Evolutionary conservation across 2,329 filamentous ascomycete genomes (phyloP).

Genomic region (Penicillium sclerotiorum): DNA sequence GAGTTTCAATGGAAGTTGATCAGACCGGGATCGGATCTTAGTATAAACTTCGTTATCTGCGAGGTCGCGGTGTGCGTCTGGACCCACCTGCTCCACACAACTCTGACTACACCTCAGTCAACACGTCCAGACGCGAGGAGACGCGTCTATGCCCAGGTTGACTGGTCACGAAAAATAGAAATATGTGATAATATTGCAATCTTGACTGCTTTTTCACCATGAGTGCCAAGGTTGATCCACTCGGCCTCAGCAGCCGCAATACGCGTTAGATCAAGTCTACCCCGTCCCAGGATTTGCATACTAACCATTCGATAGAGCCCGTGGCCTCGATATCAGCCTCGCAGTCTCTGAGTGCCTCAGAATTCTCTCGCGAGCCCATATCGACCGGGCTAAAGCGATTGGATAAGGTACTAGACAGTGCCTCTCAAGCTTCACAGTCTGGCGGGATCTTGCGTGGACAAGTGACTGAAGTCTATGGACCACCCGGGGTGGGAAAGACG

Average conservation of each 20-base stretch:
- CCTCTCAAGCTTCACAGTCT: conserved; percentile 8
- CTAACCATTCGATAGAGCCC: conserved; percentile 25
- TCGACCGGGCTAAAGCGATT: conserved; percentile 53
- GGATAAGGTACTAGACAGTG: conserved; percentile 40
- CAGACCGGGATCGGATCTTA: background rate
- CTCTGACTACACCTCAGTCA: conserved; percentile 2
- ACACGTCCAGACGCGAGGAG: too few species aligned
- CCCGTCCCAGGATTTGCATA: background rate
- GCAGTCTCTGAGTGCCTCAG: conserved; percentile 37
- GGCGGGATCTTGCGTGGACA: conserved; percentile 72
- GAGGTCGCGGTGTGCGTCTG: conserved; percentile 2
- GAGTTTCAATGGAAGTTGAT: background rate
- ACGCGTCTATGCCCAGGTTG: too few species aligned
- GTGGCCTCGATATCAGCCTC: conserved; percentile 40
- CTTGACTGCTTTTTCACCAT: conserved; percentile 6
- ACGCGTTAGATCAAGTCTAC: conserved; percentile 28
- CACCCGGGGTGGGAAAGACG: conserved; percentile 84
- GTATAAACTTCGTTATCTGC: background rate
- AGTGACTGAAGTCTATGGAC: conserved; percentile 85
- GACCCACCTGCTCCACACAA: conserved; percentile 7
- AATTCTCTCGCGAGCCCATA: conserved; percentile 23
- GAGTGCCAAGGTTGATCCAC: conserved; percentile 33
- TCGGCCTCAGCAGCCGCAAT: conserved; percentile 34
- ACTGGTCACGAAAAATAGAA: too few species aligned
- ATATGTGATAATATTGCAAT: too few species aligned